A percentile compares a stretch with the other conserved stretches of the same genome.
These are phyloP conservation scores for Barnettozyma californica DNA, from an alignment of 805 yeast genomes.

Conservation along the genomic window DNA sequence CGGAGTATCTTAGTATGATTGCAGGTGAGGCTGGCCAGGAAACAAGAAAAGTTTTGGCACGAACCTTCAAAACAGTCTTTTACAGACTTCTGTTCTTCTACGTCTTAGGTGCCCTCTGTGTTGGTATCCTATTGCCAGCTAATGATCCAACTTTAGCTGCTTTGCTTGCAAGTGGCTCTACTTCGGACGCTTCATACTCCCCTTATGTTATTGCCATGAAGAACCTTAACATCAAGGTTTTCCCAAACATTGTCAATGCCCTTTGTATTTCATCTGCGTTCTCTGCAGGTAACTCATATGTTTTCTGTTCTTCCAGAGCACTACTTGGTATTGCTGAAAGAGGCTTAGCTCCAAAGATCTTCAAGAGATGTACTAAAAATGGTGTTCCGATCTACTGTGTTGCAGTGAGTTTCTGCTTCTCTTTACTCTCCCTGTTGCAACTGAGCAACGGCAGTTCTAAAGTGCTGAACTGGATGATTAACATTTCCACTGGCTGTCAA, in stretches of 20 bases:
- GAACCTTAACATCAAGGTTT: constrained; percentile 44
- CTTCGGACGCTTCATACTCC: constrained; percentile 42
- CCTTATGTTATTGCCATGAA: constrained; percentile 55
- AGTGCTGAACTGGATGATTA: constrained; percentile 65
- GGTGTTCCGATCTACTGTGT: constrained; percentile 76
- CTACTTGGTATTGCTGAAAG: constrained; percentile 49
- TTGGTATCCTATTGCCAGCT: constrained; percentile 60
- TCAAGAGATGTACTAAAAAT: constrained; percentile 49
- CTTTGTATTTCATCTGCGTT: constrained; percentile 49
- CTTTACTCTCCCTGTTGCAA: constrained; percentile 59
- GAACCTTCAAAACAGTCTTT: constrained; percentile 67
- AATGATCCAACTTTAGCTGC: constrained; percentile 45
- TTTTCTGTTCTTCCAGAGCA: constrained; percentile 53
- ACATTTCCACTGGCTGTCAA: constrained; percentile 62
- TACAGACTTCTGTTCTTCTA: constrained; percentile 55
- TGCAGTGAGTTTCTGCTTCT: constrained; percentile 45
- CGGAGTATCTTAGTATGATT: constrained; percentile 74
- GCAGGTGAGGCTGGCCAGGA: constrained; percentile 71
- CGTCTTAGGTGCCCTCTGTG: constrained; percentile 57
- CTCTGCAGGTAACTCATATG: constrained; percentile 48
- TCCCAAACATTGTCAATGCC: constrained; percentile 46
- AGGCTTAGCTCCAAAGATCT: constrained; percentile 54
- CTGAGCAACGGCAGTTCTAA: constrained; percentile 47
- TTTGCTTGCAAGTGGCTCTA: constrained; percentile 37
- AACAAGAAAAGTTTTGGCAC: constrained; percentile 65